phyloP scores from a whole-genome alignment of 2,329 filamentous ascomycete species.

The Didymellaceae sp. region DNA sequence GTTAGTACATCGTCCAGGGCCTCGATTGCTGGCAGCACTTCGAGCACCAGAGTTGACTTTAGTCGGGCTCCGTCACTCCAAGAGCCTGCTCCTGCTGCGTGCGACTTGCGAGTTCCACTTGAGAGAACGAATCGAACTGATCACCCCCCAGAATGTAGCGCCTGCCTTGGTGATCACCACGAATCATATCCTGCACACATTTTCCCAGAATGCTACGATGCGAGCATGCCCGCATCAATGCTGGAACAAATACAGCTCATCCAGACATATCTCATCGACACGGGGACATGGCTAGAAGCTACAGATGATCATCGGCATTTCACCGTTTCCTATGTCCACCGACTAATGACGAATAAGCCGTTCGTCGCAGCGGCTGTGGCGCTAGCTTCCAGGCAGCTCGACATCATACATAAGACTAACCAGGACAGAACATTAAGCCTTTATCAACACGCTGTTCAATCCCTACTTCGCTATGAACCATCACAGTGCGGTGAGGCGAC shows the following conservation, averaged over 20 bases:
- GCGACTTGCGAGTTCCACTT: too few relatives aligned
- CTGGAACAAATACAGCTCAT: neutral
- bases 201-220: neutral
- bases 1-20: too few relatives aligned
- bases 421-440: neutral
- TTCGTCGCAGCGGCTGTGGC: neutral
- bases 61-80: too few relatives aligned
- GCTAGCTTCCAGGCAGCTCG: constrained; percentile 2
- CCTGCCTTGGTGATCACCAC: too few relatives aligned
- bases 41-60: too few relatives aligned
- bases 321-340: neutral
- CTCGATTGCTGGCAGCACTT: too few relatives aligned
- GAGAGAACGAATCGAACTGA: too few relatives aligned
- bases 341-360: neutral
- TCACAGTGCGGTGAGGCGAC: neutral
- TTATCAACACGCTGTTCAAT: constrained; percentile 1
- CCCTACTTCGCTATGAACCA: neutral
- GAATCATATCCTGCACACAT: too few relatives aligned
- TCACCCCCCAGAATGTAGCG: too few relatives aligned
- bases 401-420: neutral
- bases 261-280: neutral
- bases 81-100: too few relatives aligned
- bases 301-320: neutral
- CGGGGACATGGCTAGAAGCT: neutral
- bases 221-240: neutral